Percentiles rank a stretch among this genome's conserved stretches.
phyloP scores from a whole-genome alignment of 495 filamentous ascomycete species.

The Daldinia concentrica region DNA sequence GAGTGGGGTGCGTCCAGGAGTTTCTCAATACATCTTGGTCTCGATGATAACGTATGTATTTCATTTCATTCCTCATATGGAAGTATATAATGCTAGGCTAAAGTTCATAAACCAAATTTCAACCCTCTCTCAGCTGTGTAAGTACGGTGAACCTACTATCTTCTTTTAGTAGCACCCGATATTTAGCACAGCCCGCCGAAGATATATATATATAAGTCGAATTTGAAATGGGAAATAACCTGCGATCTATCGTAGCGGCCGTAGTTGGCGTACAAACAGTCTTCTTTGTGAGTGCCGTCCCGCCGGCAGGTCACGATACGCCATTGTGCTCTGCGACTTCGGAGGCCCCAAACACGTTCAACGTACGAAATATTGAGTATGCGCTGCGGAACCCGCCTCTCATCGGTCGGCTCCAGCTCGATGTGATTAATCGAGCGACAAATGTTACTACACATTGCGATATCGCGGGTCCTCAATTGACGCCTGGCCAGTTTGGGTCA shows the following conservation, averaged over 20 bases:
- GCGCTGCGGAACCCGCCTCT: constrained; percentile 6
- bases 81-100: not conserved
- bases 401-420: not conserved
- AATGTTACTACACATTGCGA: not conserved
- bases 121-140: not conserved
- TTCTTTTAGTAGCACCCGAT: not conserved
- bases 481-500: not conserved
- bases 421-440: not conserved
- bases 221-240: not conserved
- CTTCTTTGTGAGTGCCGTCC: not conserved
- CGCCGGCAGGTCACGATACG: constrained; percentile 6
- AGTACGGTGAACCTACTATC: not conserved
- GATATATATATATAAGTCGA: not conserved
- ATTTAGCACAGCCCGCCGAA: not conserved
- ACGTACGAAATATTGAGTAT: not conserved
- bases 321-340: not conserved
- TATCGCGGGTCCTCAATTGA: not conserved
- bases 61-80: not conserved
- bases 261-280: not conserved
- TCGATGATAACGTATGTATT: not conserved
- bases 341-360: not conserved
- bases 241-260: not conserved
- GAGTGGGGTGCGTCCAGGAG: not conserved
- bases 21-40: not conserved
- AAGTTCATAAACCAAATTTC: not conserved